phyloP scores from a whole-genome alignment of 495 filamentous ascomycete genomes.

The Penicillium dipodomyicola region DNA sequence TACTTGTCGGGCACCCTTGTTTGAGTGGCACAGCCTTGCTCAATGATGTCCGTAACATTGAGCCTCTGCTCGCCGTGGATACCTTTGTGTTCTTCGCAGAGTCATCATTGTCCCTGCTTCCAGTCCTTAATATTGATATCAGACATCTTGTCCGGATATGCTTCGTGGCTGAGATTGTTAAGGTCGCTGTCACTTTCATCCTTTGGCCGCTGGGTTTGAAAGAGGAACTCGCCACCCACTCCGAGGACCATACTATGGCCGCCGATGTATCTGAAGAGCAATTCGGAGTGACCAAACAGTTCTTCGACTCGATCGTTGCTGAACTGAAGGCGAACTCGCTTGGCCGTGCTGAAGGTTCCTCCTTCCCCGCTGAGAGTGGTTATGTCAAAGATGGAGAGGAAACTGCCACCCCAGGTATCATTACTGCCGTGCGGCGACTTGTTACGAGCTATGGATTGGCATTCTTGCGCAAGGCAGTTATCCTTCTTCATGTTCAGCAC shows the following conservation, averaged over 20 bases:
- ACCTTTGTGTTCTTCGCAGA: slow-evolving; percentile 85
- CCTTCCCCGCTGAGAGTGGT: slow-evolving; percentile 42
- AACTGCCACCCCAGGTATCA: slow-evolving; percentile 36
- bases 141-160: slow-evolving; percentile 83
- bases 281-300: slow-evolving; percentile 34
- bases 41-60: slow-evolving; percentile 49
- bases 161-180: slow-evolving; percentile 87
- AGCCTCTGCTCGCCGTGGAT: slow-evolving; percentile 73
- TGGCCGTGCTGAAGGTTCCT: slow-evolving; percentile 42
- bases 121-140: slow-evolving; percentile 70
- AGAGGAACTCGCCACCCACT: slow-evolving; percentile 37
- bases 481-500: slow-evolving; percentile 83
- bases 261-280: slow-evolving; percentile 32
- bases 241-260: slow-evolving; percentile 31
- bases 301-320: slow-evolving; percentile 43
- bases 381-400: slow-evolving; percentile 47
- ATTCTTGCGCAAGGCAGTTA: slow-evolving; percentile 80
- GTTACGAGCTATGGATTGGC: slow-evolving; percentile 79
- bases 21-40: slow-evolving; percentile 36
- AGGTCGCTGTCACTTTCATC: slow-evolving; percentile 56
- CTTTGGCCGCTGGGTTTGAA: slow-evolving; percentile 45
- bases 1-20: slow-evolving; percentile 64
- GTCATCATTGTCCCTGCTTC: slow-evolving; percentile 65
- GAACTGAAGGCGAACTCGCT: slow-evolving; percentile 47
- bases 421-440: slow-evolving; percentile 50